Conservation (phyloP, 75 land plant genomes). For the Ceratopteris richardii region DNA sequence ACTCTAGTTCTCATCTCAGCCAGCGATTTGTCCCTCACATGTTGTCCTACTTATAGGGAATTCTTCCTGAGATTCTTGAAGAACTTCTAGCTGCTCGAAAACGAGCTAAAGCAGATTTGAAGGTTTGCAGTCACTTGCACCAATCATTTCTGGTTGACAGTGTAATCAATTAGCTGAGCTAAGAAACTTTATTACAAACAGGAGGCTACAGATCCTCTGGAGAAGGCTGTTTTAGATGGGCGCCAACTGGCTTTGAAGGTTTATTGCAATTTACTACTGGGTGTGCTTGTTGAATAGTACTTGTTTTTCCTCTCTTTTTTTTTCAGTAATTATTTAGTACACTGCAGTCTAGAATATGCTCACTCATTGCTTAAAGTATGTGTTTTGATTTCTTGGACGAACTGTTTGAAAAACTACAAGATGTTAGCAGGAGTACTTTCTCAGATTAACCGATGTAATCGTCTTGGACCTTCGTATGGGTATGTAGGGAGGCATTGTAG, state of each 20-base stretch:
- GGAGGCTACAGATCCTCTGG: constrained; percentile 98
- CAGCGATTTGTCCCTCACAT: too few relatives aligned
- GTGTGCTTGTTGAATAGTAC: neutral
- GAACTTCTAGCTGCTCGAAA: constrained; percentile 90
- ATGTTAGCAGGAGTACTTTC: too few relatives aligned
- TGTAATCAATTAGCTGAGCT: too few relatives aligned
- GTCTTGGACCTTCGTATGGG: too few relatives aligned
- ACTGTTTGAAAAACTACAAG: too few relatives aligned
- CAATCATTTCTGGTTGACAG: too few relatives aligned
- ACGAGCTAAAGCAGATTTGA: constrained; percentile 95
- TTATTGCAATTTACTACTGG: neutral
- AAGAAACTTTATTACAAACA: constrained; percentile 9
- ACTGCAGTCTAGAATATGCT: too few relatives aligned
- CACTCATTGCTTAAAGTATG: too few relatives aligned
- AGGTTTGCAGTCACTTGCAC: constrained; percentile 43
- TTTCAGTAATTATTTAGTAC: too few relatives aligned
- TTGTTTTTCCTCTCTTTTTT: neutral
- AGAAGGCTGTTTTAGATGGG: constrained; percentile 94
- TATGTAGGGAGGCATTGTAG: too few relatives aligned
- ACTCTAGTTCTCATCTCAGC: neutral
- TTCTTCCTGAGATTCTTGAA: constrained; percentile 95
- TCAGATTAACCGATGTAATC: too few relatives aligned
- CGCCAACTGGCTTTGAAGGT: constrained; percentile 97
- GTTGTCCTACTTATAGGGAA: constrained; percentile 45
- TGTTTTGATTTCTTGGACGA: too few relatives aligned